Evolutionary conservation across 1,139 yeast genomes (phyloP), one percentile per base, ranked within the genome.

Genomic region (Diutina mesorugosa): DNA sequence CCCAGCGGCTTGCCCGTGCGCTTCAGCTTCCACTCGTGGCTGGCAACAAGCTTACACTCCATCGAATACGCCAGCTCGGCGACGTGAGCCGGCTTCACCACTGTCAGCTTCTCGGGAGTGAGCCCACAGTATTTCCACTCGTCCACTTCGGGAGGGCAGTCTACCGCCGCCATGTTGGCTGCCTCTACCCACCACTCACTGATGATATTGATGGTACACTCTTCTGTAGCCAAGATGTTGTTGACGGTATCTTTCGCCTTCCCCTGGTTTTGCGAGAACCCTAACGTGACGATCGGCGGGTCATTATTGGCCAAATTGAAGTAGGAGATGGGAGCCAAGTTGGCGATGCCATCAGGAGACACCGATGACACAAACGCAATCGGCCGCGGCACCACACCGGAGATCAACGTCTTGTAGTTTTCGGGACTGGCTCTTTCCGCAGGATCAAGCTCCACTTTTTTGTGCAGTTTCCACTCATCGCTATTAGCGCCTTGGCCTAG

Each of bases 111-210:
- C 7, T 67, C 61, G 2, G 80, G 80, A 1, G 86, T 81, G 58
- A 83, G 69, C 0, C 87, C 87, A 14, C 78, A 63, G 51, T 81
- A 66, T 57, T 74, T 69, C 82, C 84, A 83, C 64, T 83, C 88
- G 60, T 78, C 79, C 16, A 77, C 72, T 1, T 69, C 79, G 0
- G 64, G 56, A 0, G 87, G 87, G 2, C 83, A 75, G 60, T 75
- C 67, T 30, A 71, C 71, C 18, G 78, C 68, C n/a, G 80, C 67
- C 60, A 66, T 76, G 63, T 83, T 81, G 14, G 86, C 85, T 18
- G 87, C 87, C 59, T 83, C 88, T 35, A 78, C 69, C 62, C 81
- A 80, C 85, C 85, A 83, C 65, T 83, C 88, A 54, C 83, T 74
- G 47, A 83, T 74, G 56, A 83, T 74, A 64, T 78, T 83, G 62